Conservation (phyloP, 805 yeast species). For the Barnettozyma californica region DNA sequence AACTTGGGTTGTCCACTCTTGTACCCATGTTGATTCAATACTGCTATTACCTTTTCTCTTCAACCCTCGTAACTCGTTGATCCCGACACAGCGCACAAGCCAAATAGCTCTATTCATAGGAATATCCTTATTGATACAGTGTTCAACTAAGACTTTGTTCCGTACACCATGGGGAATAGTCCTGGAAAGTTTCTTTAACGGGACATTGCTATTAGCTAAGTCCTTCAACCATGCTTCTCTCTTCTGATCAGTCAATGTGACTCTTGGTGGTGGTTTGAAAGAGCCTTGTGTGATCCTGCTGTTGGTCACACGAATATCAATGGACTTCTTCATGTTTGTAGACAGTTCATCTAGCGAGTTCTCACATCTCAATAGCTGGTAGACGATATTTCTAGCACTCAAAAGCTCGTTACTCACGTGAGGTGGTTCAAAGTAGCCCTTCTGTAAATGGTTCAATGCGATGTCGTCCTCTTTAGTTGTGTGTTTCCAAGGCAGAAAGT, state of each 20-base stretch:
- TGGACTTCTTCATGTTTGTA: slow-evolving; percentile 40
- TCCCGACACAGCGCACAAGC: slow-evolving; percentile 84
- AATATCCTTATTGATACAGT: slow-evolving; percentile 57
- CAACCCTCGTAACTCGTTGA: slow-evolving; percentile 63
- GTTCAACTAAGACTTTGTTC: slow-evolving; percentile 67
- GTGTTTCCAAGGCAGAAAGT: slow-evolving; percentile 68
- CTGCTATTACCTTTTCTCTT: slow-evolving; percentile 40
- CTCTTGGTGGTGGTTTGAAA: slow-evolving; percentile 82
- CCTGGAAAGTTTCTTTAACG: slow-evolving; percentile 62
- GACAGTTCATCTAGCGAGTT: slow-evolving; percentile 44
- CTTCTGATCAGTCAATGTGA: slow-evolving; percentile 83
- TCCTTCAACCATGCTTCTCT: slow-evolving; percentile 83
- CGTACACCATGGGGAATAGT: slow-evolving; percentile 90
- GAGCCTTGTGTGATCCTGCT: slow-evolving; percentile 44
- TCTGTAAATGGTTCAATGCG: slow-evolving; percentile 52
- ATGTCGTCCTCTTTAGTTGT: slow-evolving; percentile 47
- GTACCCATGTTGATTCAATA: slow-evolving; percentile 63
- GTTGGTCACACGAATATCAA: slow-evolving; percentile 40
- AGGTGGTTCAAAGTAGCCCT: slow-evolving; percentile 67
- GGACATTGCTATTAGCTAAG: slow-evolving; percentile 60
- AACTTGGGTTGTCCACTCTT: slow-evolving; percentile 89
- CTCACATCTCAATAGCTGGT: slow-evolving; percentile 22
- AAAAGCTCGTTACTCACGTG: slow-evolving; percentile 61
- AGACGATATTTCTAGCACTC: slow-evolving; percentile 57
- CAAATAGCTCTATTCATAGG: slow-evolving; percentile 84